Evolutionary conservation across 2,329 filamentous ascomycete species (phyloP).

Genomic region (Intubia oerlemansii): DNA sequence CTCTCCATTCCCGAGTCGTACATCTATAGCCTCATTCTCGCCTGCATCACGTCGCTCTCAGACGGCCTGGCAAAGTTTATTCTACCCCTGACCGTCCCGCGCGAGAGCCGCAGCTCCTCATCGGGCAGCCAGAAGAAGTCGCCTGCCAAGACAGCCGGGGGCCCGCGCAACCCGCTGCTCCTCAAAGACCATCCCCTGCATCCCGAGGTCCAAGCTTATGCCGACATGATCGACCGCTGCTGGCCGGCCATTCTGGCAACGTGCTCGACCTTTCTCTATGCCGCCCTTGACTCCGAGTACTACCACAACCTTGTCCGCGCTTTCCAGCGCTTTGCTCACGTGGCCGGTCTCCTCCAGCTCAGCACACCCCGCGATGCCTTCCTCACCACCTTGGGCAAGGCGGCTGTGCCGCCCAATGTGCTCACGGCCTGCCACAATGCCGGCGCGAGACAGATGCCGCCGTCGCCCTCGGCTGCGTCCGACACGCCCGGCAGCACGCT

Average conservation of each 20-base stretch:
- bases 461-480: conserved; percentile 19
- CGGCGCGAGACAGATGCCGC: conserved; percentile 21
- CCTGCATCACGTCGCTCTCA: conserved; percentile 75
- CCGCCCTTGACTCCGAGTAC: conserved; percentile 77
- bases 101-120: conserved; percentile 27
- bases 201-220: conserved; percentile 52
- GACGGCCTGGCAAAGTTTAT: conserved; percentile 89
- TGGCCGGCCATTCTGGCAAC: conserved; percentile 93
- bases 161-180: conserved; percentile 67
- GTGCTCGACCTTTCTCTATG: conserved; percentile 87
- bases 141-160: too few relatives aligned
- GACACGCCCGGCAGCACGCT: conserved; percentile 34
- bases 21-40: conserved; percentile 70
- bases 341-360: conserved; percentile 71
- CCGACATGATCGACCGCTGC: conserved; percentile 68
- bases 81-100: conserved; percentile 68
- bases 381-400: conserved; percentile 80
- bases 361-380: conserved; percentile 82
- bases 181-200: conserved; percentile 53
- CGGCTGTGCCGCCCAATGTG: conserved; percentile 69
- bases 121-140: conserved; percentile 51
- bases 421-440: conserved; percentile 36
- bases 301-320: conserved; percentile 82
- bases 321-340: conserved; percentile 89
- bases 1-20: conserved; percentile 79